Percentiles rank a stretch among this genome's conserved stretches.
phyloP scores from a whole-genome alignment of 176 grass and related monocot species.

The Carex cristatella region DNA sequence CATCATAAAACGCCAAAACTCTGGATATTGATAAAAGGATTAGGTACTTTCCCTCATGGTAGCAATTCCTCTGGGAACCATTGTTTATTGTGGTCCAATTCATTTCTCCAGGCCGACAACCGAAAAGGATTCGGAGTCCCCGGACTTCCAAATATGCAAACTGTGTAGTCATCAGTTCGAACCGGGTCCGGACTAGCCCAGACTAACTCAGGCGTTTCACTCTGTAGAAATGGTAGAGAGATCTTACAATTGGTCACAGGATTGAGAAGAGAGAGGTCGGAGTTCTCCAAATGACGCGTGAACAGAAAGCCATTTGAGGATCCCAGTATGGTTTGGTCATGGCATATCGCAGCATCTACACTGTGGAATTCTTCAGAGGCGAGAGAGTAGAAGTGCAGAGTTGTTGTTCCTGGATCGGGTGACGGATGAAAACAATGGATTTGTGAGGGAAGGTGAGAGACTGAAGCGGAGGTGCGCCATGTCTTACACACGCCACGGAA shows the following conservation, averaged over 20 bases:
- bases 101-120: background rate
- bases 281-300: background rate
- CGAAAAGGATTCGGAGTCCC: background rate
- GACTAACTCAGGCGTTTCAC: background rate
- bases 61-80: background rate
- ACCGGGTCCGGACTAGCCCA: background rate
- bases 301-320: constrained; percentile 5
- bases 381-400: background rate
- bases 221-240: background rate
- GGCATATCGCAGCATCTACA: background rate
- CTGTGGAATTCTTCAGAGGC: background rate
- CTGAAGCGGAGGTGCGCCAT: background rate
- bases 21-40: background rate
- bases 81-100: background rate
- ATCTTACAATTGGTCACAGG: background rate
- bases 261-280: constrained; percentile 1
- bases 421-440: constrained; percentile 11
- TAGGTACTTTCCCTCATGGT: background rate
- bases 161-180: background rate
- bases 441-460: constrained; percentile 1
- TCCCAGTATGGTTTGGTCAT: background rate
- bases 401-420: background rate
- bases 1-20: background rate
- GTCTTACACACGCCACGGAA: background rate
- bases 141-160: background rate